These are phyloP conservation scores for Xylaria sp. DNA, from an alignment of 2,329 filamentous ascomycete genomes.

Conservation along the genomic window DNA sequence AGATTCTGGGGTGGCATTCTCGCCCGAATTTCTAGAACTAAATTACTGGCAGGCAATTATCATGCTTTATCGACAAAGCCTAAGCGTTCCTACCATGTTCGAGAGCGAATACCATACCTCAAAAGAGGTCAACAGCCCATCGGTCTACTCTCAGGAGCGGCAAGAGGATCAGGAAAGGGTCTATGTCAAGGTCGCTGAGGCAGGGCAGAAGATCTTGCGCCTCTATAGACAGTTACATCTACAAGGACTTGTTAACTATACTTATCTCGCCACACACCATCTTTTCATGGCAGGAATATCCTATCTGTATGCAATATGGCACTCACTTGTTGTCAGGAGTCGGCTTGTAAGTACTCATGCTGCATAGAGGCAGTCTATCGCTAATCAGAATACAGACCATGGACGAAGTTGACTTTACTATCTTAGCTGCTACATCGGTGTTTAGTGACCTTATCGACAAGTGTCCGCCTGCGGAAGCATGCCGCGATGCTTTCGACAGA, in stretches of 20 bases:
- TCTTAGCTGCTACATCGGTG: slow-evolving; percentile 91
- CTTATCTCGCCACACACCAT: slow-evolving; percentile 93
- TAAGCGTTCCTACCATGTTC: slow-evolving; percentile 85
- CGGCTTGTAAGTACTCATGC: slow-evolving; percentile 73
- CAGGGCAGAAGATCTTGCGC: slow-evolving; percentile 90
- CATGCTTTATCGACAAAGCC: slow-evolving; percentile 91
- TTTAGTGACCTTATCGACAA: slow-evolving; percentile 92
- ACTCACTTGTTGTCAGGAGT: slow-evolving; percentile 87
- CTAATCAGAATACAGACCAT: slow-evolving; percentile 69
- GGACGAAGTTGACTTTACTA: slow-evolving; percentile 97
- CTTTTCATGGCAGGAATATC: slow-evolving; percentile 97
- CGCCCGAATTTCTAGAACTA: slow-evolving; percentile 87
- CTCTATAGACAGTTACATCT: slow-evolving; percentile 91
- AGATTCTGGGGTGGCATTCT: slow-evolving; percentile 89
- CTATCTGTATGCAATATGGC: slow-evolving; percentile 97
- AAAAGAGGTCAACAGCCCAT: slow-evolving; percentile 72
- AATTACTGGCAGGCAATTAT: slow-evolving; percentile 99
- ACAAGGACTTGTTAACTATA: slow-evolving; percentile 92
- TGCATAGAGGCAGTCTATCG: slow-evolving; percentile 25
- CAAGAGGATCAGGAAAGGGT: slow-evolving; percentile 89
- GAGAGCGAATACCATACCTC: slow-evolving; percentile 79
- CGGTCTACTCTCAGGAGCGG: slow-evolving; percentile 71
- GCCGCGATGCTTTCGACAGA: slow-evolving; percentile 91
- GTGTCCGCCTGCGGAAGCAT: slow-evolving; percentile 93
- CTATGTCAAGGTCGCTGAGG: slow-evolving; percentile 94